Conservation (phyloP, 768 basidiomycete species). For the Boletus sensibilis region DNA sequence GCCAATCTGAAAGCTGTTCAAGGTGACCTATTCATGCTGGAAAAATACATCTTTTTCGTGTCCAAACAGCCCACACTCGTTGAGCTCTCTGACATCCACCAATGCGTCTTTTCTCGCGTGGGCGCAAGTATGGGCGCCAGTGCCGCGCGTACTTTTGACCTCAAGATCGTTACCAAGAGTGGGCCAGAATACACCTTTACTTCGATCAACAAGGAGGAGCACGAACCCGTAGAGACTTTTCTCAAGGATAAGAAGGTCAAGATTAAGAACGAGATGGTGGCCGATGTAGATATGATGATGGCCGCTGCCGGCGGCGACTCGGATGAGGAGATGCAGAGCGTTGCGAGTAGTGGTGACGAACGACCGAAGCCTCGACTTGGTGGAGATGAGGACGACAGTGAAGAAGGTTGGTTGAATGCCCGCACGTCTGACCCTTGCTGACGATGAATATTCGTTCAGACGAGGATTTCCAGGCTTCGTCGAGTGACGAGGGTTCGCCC, state of each 20-base stretch:
- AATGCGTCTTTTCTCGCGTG: slow-evolving; percentile 90
- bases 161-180: slow-evolving; percentile 82
- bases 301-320: slow-evolving; percentile 62
- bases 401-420: slow-evolving; percentile 49
- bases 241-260: slow-evolving; percentile 88
- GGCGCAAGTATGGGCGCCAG: slow-evolving; percentile 80
- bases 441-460: slow-evolving; percentile 42
- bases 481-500: slow-evolving; percentile 86
- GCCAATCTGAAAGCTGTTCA: slow-evolving; percentile 96
- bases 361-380: slow-evolving; percentile 50
- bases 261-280: slow-evolving; percentile 94
- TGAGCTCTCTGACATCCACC: slow-evolving; percentile 86
- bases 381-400: slow-evolving; percentile 70
- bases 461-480: slow-evolving; percentile 88
- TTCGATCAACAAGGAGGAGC: slow-evolving; percentile 94
- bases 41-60: slow-evolving; percentile 97
- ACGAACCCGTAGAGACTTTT: slow-evolving; percentile 80
- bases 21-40: slow-evolving; percentile 96
- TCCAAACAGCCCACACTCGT: slow-evolving; percentile 92
- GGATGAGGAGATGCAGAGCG: slow-evolving; percentile 84
- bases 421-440: not conserved
- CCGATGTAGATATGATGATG: slow-evolving; percentile 78
- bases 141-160: slow-evolving; percentile 90
- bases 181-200: slow-evolving; percentile 89
- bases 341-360: slow-evolving; percentile 67